These are phyloP conservation scores for Neurospora sp. DNA, from an alignment of 495 filamentous ascomycete species.

Conservation along the genomic window DNA sequence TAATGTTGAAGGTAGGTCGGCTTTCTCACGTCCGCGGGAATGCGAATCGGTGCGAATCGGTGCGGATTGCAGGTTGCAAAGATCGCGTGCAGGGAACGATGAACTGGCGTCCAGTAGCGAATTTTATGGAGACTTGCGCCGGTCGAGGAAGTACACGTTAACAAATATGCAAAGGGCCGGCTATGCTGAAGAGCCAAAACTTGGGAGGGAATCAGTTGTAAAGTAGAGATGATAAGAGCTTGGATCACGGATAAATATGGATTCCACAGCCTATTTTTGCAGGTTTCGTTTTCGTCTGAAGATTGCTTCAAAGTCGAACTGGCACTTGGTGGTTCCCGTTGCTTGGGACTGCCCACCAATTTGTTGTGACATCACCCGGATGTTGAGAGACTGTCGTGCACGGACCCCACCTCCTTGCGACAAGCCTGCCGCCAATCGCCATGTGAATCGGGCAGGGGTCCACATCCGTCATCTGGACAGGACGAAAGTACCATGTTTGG, in stretches of 20 bases:
- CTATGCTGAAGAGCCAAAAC: neutral
- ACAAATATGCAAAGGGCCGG: neutral
- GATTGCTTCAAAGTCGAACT: neutral
- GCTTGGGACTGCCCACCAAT: neutral
- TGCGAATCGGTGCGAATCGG: neutral
- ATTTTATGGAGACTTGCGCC: neutral
- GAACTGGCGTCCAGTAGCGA: neutral
- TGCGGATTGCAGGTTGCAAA: neutral
- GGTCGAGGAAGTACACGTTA: neutral
- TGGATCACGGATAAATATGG: neutral
- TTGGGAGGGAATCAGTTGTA: neutral
- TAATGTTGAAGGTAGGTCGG: neutral
- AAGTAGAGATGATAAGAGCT: neutral
- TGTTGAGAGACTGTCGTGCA: neutral
- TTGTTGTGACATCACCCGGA: neutral
- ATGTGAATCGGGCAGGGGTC: neutral
- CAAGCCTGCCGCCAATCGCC: neutral
- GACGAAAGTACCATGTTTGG: neutral
- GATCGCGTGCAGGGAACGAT: neutral
- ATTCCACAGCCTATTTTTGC: neutral
- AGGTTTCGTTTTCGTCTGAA: neutral
- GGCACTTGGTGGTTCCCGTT: neutral
- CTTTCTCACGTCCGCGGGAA: neutral
- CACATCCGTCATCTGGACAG: neutral
- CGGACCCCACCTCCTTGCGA: neutral